These are phyloP conservation scores for Taphrina deformans DNA, from an alignment of 1,139 yeast genomes.

Conservation along the genomic window DNA sequence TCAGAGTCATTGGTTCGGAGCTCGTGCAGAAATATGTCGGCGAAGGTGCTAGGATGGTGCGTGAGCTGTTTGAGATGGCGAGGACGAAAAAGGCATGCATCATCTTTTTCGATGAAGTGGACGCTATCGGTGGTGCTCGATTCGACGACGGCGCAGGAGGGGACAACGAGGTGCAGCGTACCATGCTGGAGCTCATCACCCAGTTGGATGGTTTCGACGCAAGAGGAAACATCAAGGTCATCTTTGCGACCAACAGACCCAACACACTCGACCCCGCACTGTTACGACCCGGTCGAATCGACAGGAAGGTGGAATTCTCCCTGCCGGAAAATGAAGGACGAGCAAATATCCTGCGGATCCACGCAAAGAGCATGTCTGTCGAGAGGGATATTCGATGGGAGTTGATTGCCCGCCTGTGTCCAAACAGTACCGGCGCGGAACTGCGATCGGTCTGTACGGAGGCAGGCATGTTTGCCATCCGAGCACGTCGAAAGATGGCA, in stretches of 20 bases:
- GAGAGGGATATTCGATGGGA: constrained; percentile 99
- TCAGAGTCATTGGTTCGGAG: constrained; percentile 96
- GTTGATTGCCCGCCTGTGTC: constrained; percentile 91
- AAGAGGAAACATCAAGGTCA: constrained; percentile 95
- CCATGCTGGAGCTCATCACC: constrained; percentile 96
- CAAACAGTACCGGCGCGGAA: constrained; percentile 98
- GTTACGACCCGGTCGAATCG: constrained; percentile 96
- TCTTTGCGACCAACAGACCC: constrained; percentile 98
- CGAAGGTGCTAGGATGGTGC: constrained; percentile 98
- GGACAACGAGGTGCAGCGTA: constrained; percentile 97
- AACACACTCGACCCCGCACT: constrained; percentile 97
- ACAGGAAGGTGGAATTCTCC: constrained; percentile 94
- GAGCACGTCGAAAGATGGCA: constrained; percentile 97
- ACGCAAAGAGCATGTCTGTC: constrained; percentile 92
- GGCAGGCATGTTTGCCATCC: constrained; percentile 98
- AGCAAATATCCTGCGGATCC: constrained; percentile 94
- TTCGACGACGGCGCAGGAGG: constrained; percentile 99
- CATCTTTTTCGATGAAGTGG: constrained; percentile 93
- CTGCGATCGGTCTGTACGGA: constrained; percentile 94
- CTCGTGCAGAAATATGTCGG: constrained; percentile 97
- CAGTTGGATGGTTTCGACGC: constrained; percentile 98
- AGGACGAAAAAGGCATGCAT: constrained; percentile 96
- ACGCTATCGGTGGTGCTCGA: constrained; percentile 98
- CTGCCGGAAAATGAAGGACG: constrained; percentile 96
- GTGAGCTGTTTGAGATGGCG: constrained; percentile 98